Evolutionary conservation across 768 basidiomycete genomes (phyloP).

Genomic region (Gautieria morchelliformis): DNA sequence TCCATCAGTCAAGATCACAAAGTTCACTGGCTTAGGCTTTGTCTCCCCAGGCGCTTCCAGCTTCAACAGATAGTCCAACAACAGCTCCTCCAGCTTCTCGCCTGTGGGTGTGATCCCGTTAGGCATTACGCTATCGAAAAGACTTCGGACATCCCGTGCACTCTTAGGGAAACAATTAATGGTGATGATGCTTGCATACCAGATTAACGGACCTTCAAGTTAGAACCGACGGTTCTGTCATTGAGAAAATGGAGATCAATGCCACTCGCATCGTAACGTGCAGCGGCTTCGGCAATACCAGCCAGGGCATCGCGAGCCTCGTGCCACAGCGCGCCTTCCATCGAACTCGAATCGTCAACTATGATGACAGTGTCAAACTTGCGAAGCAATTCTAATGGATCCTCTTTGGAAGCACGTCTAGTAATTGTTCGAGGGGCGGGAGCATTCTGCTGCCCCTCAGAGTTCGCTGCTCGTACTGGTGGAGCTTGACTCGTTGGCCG

Average conservation of each 20-base stretch:
- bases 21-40: conserved; percentile 45
- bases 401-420: background rate
- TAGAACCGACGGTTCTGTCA: conserved; percentile 19
- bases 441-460: background rate
- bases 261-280: conserved; percentile 45
- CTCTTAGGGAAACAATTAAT: conserved; percentile 21
- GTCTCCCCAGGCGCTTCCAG: conserved; percentile 22
- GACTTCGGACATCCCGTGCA: conserved; percentile 23
- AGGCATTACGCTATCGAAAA: conserved; percentile 38
- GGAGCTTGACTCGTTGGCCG: background rate
- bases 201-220: conserved; percentile 28
- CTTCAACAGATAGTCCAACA: conserved; percentile 28
- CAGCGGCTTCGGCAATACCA: conserved; percentile 37
- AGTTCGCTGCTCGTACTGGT: background rate
- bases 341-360: conserved; percentile 53
- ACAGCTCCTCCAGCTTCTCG: conserved; percentile 28
- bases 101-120: conserved; percentile 38
- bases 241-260: conserved; percentile 59
- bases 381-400: conserved; percentile 2
- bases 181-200: background rate
- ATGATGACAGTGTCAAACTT: conserved; percentile 50
- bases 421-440: background rate
- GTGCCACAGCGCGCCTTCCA: conserved; percentile 39
- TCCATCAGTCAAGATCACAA: conserved; percentile 58
- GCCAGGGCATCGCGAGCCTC: conserved; percentile 41